Evolutionary conservation across 2,329 filamentous ascomycete genomes (phyloP).

Genomic region (Colletotrichum acutatum): DNA sequence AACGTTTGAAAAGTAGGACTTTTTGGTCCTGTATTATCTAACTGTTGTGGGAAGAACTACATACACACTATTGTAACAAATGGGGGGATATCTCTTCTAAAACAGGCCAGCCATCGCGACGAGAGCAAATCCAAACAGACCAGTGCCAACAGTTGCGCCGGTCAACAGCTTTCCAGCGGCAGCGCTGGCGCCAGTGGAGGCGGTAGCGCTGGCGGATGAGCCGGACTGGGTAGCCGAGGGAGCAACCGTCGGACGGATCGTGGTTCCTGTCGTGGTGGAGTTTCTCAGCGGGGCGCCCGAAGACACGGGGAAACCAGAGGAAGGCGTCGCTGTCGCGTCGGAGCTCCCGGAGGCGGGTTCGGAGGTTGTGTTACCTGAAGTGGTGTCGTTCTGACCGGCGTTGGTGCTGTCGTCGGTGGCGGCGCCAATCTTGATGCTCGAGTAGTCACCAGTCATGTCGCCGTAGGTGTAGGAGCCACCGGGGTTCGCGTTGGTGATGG

Average conservation of each 20-base stretch:
- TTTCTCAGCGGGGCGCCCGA: constrained; percentile 17
- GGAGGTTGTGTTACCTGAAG: constrained; percentile 10
- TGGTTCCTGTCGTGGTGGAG: constrained; percentile 6
- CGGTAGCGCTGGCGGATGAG: constrained; percentile 17
- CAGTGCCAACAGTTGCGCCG: constrained; percentile 15
- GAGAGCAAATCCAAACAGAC: constrained; percentile 18
- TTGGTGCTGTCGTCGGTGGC: constrained; percentile 25
- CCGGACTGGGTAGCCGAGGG: constrained; percentile 24
- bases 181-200: constrained; percentile 4
- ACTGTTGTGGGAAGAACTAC: neutral
- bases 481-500: constrained; percentile 55
- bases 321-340: neutral
- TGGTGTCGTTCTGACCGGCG: constrained; percentile 30
- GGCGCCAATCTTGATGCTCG: constrained; percentile 39
- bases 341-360: neutral
- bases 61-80: neutral
- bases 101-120: constrained; percentile 27
- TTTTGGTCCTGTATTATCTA: neutral
- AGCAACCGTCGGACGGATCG: constrained; percentile 1
- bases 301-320: constrained; percentile 11
- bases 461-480: constrained; percentile 46
- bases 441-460: constrained; percentile 40
- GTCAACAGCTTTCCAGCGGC: neutral
- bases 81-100: neutral
- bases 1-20: neutral